Base-by-base conservation (phyloP, 2,329 filamentous ascomycete genomes). In the Pestalotiopsis sp. region DNA sequence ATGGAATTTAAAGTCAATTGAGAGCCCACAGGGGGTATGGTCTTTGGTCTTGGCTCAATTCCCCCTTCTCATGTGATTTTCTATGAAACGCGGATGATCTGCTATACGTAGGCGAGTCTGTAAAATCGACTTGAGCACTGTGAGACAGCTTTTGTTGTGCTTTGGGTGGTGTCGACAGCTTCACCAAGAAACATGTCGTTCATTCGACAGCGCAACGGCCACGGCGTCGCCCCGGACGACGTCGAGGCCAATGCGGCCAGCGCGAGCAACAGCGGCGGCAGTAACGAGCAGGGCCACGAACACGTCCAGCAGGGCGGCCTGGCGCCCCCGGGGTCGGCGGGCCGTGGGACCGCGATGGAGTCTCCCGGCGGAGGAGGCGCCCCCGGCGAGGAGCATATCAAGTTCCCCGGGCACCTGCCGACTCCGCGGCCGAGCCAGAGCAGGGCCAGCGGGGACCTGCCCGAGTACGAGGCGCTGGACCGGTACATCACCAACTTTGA, bases 401-500 rank as follows among this genome's bases (percentile, higher is more conserved):
- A 64, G 61, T 64, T 64, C 61, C 61, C 61, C 3, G 61, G 61
- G 13, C 61, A 64, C 40, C 40, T 64, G 38, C 61, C 61, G n/a
- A 64, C 61, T 49, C 61, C 61, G 41, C 61, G 40, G 20, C 61
- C 61, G 20, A 64, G 61, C 40, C n/a, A 23, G n/a, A 40, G 36
- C 40, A 17, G 59, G 17, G 41, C 64, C 38, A 57, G 64, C 27
- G 64, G 52, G 1, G 75, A 78, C 3, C 68, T 79, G 38, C 75
- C 71, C 57, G 78, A 80, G 67, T 80, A 77, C 58, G 78, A 78
- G 49, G 72, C 73, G 1, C 75, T 80, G 11, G 77, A 79, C 67
- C 76, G 76, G 14, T 80, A 72, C 70, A 79, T 80, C 70, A 78
- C 76, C 66, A 75, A 70, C 56, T 78, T 71, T 69, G 76, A 78